Conservation (phyloP, 768 basidiomycete species). For the Lentinula sp. region DNA sequence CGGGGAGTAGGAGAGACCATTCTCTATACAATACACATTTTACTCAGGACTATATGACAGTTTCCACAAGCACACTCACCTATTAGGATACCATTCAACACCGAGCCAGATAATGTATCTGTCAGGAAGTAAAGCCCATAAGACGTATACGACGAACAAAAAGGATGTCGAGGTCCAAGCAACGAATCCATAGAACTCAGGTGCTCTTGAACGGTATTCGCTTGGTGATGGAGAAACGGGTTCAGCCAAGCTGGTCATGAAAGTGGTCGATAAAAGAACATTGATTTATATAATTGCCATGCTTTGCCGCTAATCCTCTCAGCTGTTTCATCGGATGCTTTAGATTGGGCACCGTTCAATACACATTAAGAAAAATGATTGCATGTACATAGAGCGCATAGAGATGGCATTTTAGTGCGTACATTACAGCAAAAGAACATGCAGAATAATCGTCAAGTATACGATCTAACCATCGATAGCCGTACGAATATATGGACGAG, state of each 20-base stretch:
- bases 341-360: no score
- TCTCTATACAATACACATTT: slow-evolving; percentile 41
- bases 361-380: no score
- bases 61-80: slow-evolving; percentile 36
- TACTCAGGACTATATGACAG: neutral
- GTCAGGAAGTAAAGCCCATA: slow-evolving; percentile 82
- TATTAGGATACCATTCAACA: slow-evolving; percentile 82
- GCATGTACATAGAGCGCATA: neutral
- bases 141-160: slow-evolving; percentile 60
- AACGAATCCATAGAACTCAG: slow-evolving; percentile 89
- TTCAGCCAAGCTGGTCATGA: neutral
- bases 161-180: slow-evolving; percentile 76
- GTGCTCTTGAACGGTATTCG: slow-evolving; percentile 35
- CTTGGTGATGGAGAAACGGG: slow-evolving; percentile 28
- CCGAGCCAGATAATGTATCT: slow-evolving; percentile 59
- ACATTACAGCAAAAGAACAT: neutral
- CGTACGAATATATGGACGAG: neutral
- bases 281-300: no score
- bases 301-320: no score
- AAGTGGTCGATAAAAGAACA: neutral
- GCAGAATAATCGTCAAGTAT: neutral
- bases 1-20: slow-evolving; percentile 79
- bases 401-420: neutral
- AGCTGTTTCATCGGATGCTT: no score
- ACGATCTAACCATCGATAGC: neutral